Conservation (phyloP, 2,329 filamentous ascomycete genomes). For the Aspergillus floridensis region DNA sequence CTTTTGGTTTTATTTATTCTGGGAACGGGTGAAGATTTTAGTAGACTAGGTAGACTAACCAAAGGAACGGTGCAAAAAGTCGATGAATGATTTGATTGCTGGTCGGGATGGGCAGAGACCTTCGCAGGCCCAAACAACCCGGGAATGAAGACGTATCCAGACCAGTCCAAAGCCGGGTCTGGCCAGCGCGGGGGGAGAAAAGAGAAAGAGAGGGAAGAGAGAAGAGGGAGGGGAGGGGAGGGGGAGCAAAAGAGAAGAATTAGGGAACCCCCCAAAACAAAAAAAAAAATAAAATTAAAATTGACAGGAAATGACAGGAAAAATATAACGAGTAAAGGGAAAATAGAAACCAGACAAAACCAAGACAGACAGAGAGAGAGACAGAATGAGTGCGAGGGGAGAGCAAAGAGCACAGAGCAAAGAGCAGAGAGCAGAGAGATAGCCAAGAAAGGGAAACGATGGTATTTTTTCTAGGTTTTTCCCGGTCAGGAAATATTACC, state of each 20-base stretch:
- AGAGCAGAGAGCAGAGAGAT: not conserved
- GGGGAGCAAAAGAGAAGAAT: constrained; percentile 2
- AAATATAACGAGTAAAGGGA: not conserved
- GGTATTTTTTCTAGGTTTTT: constrained; percentile 5
- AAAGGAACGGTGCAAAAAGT: not conserved
- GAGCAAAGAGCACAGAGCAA: not conserved
- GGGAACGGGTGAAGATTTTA: not conserved
- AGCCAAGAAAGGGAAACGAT: not conserved
- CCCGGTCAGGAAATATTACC: not conserved
- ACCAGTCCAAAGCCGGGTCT: constrained; percentile 20
- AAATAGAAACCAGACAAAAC: constrained; percentile 6
- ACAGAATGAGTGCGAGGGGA: constrained; percentile 1
- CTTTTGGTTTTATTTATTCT: constrained; percentile 1
- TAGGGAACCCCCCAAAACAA: not conserved
- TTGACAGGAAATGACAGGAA: too few relatives aligned
- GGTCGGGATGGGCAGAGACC: constrained; percentile 7
- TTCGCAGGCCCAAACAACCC: constrained; percentile 9
- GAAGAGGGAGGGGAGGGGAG: not conserved
- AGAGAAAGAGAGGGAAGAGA: not conserved
- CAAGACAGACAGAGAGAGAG: constrained; percentile 8
- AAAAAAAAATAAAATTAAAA: constrained; percentile 5
- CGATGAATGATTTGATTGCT: constrained; percentile 1
- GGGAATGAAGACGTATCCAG: constrained; percentile 20
- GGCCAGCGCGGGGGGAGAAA: constrained; percentile 22
- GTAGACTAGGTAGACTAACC: too few relatives aligned